Conservation (phyloP, 192 early-diverging fungal genomes). For the Backusella liffmaniae region DNA sequence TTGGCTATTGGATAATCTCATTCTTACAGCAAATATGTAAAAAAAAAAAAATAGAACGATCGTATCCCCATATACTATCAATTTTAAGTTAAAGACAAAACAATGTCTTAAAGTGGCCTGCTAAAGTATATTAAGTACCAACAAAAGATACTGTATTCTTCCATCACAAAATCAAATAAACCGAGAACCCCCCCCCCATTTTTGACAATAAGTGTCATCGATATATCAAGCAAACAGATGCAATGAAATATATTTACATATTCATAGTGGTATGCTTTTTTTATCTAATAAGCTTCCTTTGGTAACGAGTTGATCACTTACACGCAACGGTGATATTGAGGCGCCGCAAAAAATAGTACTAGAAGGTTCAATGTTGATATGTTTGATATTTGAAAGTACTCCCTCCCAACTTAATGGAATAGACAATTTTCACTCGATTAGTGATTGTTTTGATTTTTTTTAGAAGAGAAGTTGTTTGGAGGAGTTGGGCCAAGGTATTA, state of each 20-base stretch:
- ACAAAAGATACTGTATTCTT: background rate
- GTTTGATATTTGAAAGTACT: background rate
- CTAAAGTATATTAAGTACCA: background rate
- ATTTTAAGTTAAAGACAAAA: too few species aligned
- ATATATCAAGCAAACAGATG: background rate
- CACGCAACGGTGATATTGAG: background rate
- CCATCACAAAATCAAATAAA: background rate
- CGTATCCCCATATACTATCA: too few species aligned
- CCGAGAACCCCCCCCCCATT: background rate
- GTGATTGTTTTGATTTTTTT: background rate
- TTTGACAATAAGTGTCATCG: background rate
- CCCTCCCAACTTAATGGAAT: background rate
- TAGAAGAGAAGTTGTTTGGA: background rate
- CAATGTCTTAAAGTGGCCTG: background rate
- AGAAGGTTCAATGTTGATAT: background rate
- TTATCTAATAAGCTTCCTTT: background rate
- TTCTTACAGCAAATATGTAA: too few species aligned
- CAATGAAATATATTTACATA: background rate
- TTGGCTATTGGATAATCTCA: too few species aligned
- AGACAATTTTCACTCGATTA: background rate
- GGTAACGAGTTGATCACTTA: background rate
- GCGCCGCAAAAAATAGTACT: background rate
- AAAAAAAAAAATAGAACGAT: too few species aligned
- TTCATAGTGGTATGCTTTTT: background rate
- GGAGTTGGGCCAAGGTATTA: background rate